Percentiles rank a stretch among this genome's conserved stretches.
Conservation (phyloP, 345 rosid genomes). For the Eucalyptus tenuipes region DNA sequence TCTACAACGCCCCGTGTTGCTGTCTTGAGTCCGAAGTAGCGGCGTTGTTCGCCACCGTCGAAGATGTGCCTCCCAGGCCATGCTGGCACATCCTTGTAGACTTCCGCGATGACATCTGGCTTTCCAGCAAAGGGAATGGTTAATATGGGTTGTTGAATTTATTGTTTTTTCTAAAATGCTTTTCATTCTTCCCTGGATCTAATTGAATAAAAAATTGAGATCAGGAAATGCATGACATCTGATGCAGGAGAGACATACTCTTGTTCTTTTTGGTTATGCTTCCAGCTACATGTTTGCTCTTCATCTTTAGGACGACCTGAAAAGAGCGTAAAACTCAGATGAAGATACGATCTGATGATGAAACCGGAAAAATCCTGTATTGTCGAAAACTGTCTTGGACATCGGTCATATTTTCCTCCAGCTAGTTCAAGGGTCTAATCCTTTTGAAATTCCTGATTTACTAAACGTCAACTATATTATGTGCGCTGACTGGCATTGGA, state of each 20-base stretch:
- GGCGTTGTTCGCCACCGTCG: conserved; percentile 50
- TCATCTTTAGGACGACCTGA: conserved; percentile 83
- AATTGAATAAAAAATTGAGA: background rate
- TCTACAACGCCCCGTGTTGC: conserved; percentile 53
- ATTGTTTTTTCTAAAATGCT: background rate
- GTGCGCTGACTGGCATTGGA: background rate
- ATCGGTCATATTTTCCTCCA: background rate
- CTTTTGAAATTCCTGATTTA: background rate
- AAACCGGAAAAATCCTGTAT: background rate
- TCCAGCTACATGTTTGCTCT: conserved; percentile 76
- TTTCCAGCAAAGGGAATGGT: background rate
- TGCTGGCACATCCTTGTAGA: conserved; percentile 64
- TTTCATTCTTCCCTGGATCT: background rate
- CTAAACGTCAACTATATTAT: background rate
- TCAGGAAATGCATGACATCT: background rate
- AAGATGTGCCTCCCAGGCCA: conserved; percentile 86
- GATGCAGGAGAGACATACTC: conserved; percentile 22
- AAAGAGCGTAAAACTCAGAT: background rate
- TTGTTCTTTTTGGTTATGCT: conserved; percentile 85
- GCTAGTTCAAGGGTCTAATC: background rate
- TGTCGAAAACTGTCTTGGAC: background rate
- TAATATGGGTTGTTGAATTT: background rate
- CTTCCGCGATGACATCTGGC: conserved; percentile 63
- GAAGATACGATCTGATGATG: background rate
- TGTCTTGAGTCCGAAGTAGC: conserved; percentile 76